Base-by-base conservation (phyloP, 2,329 filamentous ascomycete species). In the Didymosphaeria variabile region DNA sequence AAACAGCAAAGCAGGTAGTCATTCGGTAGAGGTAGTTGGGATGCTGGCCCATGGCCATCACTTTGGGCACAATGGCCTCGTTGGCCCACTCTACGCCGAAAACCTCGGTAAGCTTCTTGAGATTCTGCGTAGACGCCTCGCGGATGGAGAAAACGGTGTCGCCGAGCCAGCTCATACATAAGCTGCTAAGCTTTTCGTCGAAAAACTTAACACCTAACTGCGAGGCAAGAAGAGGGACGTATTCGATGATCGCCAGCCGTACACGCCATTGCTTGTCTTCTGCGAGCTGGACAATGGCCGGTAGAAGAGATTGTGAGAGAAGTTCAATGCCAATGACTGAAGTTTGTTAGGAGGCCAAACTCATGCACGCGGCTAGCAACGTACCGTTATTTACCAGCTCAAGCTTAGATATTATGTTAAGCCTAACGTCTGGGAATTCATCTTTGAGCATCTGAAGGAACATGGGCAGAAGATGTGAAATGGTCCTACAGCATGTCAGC, bases 221-320 rank as follows among this genome's bases (percentile, higher is more conserved):
- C 75, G 93, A 95, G 57, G 95, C 95, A 61, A 99, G 88, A 59
- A 99, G 87, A 32, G 95, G 95, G 72, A 99, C 97, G 82, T 99
- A 98, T 86, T 99, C 94, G 79, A 99, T 99, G 78, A 99, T 99
- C 62, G 95, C 95, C 68, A 99, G 86, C 69, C 95, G 91, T 62
- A 99, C 95, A 75, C 95, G 90, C 95, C 95, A 99, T 84, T 98
- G 94, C 86, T 99, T 99, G 81, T 99, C 95, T 81, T 98, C 95
- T 58, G 95, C 95, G 71, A 99, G 86, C 79, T 98, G 94, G 36
- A 98, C 93, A 74, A 99, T 99, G 47, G 95, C 95, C 13, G 96
- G 95, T 53, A 99, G 91, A 57, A 99, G 90, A 26, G 94, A 97
- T 79, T 98, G 94, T 50, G 95, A 97, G 53, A 99, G 89, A 19